Evolutionary conservation across 2,329 filamentous ascomycete genomes (phyloP).

Genomic region (Lecanicillium sp.): DNA sequence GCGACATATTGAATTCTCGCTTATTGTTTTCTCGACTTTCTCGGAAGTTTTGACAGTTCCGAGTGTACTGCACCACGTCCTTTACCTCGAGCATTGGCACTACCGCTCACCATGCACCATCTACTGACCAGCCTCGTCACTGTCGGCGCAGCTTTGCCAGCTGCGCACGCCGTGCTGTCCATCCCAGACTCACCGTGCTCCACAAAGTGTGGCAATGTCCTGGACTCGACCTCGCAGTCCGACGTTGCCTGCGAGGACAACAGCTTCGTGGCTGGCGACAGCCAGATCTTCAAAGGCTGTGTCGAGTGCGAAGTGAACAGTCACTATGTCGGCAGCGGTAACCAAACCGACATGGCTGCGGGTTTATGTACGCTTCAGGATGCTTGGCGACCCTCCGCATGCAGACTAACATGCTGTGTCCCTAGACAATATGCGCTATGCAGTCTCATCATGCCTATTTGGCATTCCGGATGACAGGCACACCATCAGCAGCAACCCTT

Average conservation of each 20-base stretch:
- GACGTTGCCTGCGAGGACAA: constrained; percentile 44
- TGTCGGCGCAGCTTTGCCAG: constrained; percentile 18
- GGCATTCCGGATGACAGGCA: constrained; percentile 39
- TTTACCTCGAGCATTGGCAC: too few species aligned
- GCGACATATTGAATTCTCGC: too few species aligned
- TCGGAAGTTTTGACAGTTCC: too few species aligned
- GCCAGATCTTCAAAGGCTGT: constrained; percentile 47
- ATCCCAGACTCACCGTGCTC: constrained; percentile 44
- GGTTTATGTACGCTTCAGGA: constrained; percentile 44
- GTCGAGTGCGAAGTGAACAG: constrained; percentile 48
- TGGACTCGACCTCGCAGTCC: constrained; percentile 36
- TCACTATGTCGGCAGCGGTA: constrained; percentile 31
- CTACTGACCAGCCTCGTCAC: constrained; percentile 18
- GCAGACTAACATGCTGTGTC: not conserved
- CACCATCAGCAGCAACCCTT: constrained; percentile 35
- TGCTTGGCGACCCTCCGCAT: constrained; percentile 13
- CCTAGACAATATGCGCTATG: constrained; percentile 29
- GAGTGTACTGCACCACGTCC: too few species aligned
- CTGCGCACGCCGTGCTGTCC: constrained; percentile 33
- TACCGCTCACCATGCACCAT: constrained; percentile 15
- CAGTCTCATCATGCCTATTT: constrained; percentile 50
- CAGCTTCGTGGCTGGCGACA: constrained; percentile 33
- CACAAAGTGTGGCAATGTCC: constrained; percentile 47
- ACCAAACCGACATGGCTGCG: constrained; percentile 47
- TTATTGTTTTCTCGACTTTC: too few species aligned